These are phyloP conservation scores for Xylaria sp. DNA, from an alignment of 2,329 filamentous ascomycete species.

Conservation along the genomic window DNA sequence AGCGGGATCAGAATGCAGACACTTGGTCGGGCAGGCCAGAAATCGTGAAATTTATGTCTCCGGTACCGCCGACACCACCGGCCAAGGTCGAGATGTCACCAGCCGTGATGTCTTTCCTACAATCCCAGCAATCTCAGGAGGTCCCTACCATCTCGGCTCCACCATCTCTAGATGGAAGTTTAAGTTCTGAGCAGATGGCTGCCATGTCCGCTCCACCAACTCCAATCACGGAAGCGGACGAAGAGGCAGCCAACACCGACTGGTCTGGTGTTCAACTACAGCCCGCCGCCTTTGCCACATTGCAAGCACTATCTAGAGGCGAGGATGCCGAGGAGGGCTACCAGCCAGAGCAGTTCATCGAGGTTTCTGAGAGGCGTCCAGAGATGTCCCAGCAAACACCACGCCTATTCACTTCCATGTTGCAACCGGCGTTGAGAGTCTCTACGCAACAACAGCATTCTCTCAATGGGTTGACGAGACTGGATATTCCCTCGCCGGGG, in stretches of 20 bases:
- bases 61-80: slow-evolving; percentile 65
- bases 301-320: slow-evolving; percentile 71
- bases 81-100: slow-evolving; percentile 76
- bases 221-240: slow-evolving; percentile 66
- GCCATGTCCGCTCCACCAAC: slow-evolving; percentile 83
- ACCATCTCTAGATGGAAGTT: slow-evolving; percentile 86
- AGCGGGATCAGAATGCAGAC: slow-evolving; percentile 40
- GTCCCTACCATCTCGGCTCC: slow-evolving; percentile 78
- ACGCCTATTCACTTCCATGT: slow-evolving; percentile 51
- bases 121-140: slow-evolving; percentile 61
- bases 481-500: slow-evolving; percentile 89
- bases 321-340: slow-evolving; percentile 63
- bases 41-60: slow-evolving; percentile 55
- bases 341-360: slow-evolving; percentile 56
- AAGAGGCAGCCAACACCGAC: slow-evolving; percentile 57
- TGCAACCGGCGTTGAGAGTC: slow-evolving; percentile 38
- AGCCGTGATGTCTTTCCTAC: slow-evolving; percentile 72
- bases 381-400: slow-evolving; percentile 58
- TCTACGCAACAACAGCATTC: slow-evolving; percentile 59
- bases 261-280: slow-evolving; percentile 79
- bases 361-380: slow-evolving; percentile 49
- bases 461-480: slow-evolving; percentile 72
- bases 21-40: slow-evolving; percentile 50
- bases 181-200: slow-evolving; percentile 86
- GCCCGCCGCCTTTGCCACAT: slow-evolving; percentile 76